phyloP scores from a whole-genome alignment of 495 filamentous ascomycete genomes.

The Physcia stellaris region DNA sequence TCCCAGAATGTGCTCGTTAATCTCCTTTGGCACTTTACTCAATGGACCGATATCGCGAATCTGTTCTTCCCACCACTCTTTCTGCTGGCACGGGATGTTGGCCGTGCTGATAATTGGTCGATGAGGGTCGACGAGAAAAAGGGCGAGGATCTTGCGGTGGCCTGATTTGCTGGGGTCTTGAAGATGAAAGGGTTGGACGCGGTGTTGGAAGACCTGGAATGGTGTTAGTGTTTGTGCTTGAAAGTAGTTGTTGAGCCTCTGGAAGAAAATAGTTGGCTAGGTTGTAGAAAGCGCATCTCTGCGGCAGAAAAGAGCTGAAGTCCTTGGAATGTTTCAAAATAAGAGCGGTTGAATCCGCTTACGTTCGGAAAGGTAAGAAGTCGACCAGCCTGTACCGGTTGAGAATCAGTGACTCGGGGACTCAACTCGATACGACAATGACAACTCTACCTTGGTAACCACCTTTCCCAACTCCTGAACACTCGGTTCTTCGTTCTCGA shows the following conservation, averaged over 20 bases:
- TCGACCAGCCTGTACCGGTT: slow-evolving; percentile 14
- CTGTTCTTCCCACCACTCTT: slow-evolving; percentile 23
- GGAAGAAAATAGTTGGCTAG: no score
- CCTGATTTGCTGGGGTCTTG: slow-evolving; percentile 35
- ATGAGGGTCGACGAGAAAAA: slow-evolving; percentile 44
- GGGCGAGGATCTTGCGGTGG: slow-evolving; percentile 39
- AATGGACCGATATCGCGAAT: slow-evolving; percentile 10
- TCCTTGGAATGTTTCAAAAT: no score
- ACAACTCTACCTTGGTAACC: slow-evolving; percentile 4
- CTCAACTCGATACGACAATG: not conserved
- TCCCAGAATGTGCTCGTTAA: slow-evolving; percentile 22
- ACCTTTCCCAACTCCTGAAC: slow-evolving; percentile 28
- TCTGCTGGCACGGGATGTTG: slow-evolving; percentile 40
- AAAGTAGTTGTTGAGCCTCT: no score
- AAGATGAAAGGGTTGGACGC: slow-evolving; percentile 34
- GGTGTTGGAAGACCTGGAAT: slow-evolving; percentile 33
- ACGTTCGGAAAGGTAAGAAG: slow-evolving; percentile 16
- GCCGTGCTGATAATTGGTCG: slow-evolving; percentile 36
- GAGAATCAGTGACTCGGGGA: no score
- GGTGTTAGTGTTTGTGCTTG: slow-evolving; percentile 14
- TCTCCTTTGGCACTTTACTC: slow-evolving; percentile 23
- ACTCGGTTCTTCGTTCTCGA: slow-evolving; percentile 7
- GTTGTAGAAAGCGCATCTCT: no score
- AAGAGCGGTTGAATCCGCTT: not conserved
- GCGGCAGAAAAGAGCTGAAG: no score